These are phyloP conservation scores for slime mould (Dictyostelium discoideum) DNA, from an alignment of 78 protist genomes.

Conservation along the genomic window dicty_2.7 NC_007089.4:5193001-5193500, in stretches of 20 bases:
- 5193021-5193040: neutral
- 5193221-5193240: constrained; percentile 81
- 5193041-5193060: neutral
- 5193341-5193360: constrained; percentile 97
- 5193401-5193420: constrained; percentile 95
- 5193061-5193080: neutral
- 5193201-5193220: constrained; percentile 40
- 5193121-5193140: neutral
- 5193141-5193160: neutral
- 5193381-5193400: constrained; percentile 94
- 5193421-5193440: constrained; percentile 84
- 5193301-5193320: constrained; percentile 95
- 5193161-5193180: neutral
- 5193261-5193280: constrained; percentile 98
- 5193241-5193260: constrained; percentile 97
- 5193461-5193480: constrained; percentile 89
- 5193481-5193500: constrained; percentile 80
- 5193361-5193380: constrained; percentile 95
- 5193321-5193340: constrained; percentile 93
- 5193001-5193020: neutral
- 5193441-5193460: constrained; percentile 88
- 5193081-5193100: neutral
- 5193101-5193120: neutral
- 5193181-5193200: too few relatives aligned
- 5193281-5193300: constrained; percentile 85